phyloP scores from a whole-genome alignment of 1,284 basidiomycete genomes.

The Pseudozyma sp. region DNA sequence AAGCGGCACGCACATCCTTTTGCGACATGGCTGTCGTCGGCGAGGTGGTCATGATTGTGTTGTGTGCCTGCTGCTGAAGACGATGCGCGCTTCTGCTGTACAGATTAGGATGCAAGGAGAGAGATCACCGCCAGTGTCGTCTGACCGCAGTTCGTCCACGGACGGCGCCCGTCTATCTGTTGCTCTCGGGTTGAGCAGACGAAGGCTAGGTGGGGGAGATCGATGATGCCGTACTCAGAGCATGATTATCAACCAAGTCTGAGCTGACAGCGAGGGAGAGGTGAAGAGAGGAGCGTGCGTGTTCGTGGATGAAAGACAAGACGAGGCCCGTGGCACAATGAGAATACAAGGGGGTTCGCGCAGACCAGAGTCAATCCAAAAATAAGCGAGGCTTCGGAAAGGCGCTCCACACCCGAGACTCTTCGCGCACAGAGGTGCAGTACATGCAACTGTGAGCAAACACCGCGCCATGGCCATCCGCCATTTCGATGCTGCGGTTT shows the following conservation, averaged over 20 bases:
- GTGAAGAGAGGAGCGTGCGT: background rate
- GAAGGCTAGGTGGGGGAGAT: background rate
- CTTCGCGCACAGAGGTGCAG: too few relatives aligned
- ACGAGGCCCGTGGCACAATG: too few relatives aligned
- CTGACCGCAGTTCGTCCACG: conserved; percentile 19
- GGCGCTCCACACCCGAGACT: too few relatives aligned
- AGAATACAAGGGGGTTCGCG: too few relatives aligned
- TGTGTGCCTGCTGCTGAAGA: background rate
- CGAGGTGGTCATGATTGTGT: conserved; percentile 16
- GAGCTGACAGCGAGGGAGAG: background rate
- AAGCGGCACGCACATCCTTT: conserved; percentile 36
- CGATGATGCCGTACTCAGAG: conserved; percentile 8
- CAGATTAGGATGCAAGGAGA: too few relatives aligned
- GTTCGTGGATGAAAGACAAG: conserved; percentile 14
- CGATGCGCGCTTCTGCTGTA: background rate
- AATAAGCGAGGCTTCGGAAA: too few relatives aligned
- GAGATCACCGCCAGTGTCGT: background rate
- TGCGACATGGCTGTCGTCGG: conserved; percentile 32
- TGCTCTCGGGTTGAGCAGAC: conserved; percentile 1
- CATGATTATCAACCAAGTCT: conserved; percentile 5
- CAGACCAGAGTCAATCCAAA: too few relatives aligned
- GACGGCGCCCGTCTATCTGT: conserved; percentile 13
- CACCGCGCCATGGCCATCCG: too few relatives aligned
- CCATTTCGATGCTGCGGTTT: too few relatives aligned
- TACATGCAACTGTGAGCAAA: too few relatives aligned